Base-by-base conservation (phyloP, 768 basidiomycete species). In the Tylopilus subfusipes region DNA sequence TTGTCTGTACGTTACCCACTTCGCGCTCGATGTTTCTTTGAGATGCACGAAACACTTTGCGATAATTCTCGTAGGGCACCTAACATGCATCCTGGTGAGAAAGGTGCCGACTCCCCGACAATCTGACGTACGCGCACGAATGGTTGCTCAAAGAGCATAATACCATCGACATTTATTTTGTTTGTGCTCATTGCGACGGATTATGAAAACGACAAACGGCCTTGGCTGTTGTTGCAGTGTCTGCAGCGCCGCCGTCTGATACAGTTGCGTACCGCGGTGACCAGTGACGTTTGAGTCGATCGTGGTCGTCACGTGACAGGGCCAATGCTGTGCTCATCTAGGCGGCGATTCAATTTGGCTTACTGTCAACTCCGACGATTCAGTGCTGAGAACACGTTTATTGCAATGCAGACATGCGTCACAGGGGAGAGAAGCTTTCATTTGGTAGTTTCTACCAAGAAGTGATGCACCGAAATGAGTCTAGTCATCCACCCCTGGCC, bases 11-110 rank as follows among this genome's bases (percentile, higher is more conserved):
- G 25, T 79, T 75, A 16, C 77, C 79, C 39, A 90, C 69, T 63
- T 94, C 92, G 53, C 87, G 84, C 70, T 95, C 93, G 51, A 93
- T 83, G 57, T 84, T 79, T 72, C 84, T 84, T 68, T 93, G 90
- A 1, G 86, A 84, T 18, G 85, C 80, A 31, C 92, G 84, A 66
- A 95, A 94, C n/a, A 86, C 79, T 72, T 88, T 90, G 62, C 90
- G 85, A 64, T 92, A 90, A 61, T 88, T 88, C 74, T 95, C 93
- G 71, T 87, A 90, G 12, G 93, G 93, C 13, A 93, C 90, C 93
- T 95, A 59, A 36, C 29, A 44, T 39, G 44, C 31, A 47, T 50
- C 42, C 42, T n/a, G 12, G 50, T 68, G 55, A 64, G 54, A 44
- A 22, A 29, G 46, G 44, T 34, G 22, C 21, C 25, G 48, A 44